Conservation (phyloP, 2,329 filamentous ascomycete species). For the Aspergillus candidus region DNA sequence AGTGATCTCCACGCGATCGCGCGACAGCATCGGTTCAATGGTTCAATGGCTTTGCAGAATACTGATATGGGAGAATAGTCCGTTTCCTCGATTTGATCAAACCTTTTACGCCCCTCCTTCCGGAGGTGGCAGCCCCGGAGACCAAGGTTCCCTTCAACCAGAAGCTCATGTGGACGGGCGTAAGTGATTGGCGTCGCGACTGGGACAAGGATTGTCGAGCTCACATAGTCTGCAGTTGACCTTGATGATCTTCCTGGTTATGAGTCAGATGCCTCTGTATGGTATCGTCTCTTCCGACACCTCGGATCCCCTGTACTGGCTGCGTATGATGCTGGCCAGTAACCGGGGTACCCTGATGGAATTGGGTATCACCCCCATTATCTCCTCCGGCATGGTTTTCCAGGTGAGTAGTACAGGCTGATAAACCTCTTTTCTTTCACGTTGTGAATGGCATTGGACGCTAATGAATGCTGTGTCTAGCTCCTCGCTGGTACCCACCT, state of each 20-base stretch:
- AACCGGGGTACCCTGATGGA: slow-evolving; percentile 97
- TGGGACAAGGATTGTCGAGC: slow-evolving; percentile 11
- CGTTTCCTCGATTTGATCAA: slow-evolving; percentile 99
- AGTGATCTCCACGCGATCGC: slow-evolving; percentile 37
- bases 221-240: slow-evolving; percentile 54
- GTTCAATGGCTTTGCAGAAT: slow-evolving; percentile 22
- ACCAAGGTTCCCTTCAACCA: slow-evolving; percentile 99
- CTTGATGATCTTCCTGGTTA: slow-evolving; percentile 97
- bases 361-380: slow-evolving; percentile 95
- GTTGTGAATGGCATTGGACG: slow-evolving; percentile 11
- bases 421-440: background rate
- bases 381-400: slow-evolving; percentile 99
- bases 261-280: slow-evolving; percentile 99
- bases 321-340: slow-evolving; percentile 99
- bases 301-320: slow-evolving; percentile 98
- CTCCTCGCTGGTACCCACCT: slow-evolving; percentile 98
- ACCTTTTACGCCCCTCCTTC: slow-evolving; percentile 98
- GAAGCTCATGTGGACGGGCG: slow-evolving; percentile 89
- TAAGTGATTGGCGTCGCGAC: slow-evolving; percentile 30
- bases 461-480: slow-evolving; percentile 28
- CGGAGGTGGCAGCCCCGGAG: slow-evolving; percentile 97
- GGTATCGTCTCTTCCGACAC: slow-evolving; percentile 98
- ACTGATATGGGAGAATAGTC: slow-evolving; percentile 52
- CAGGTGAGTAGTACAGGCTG: slow-evolving; percentile 49
- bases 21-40: slow-evolving; percentile 14